Conservation (phyloP, 495 filamentous ascomycete genomes). For the Podospora pseudoanserina region DNA sequence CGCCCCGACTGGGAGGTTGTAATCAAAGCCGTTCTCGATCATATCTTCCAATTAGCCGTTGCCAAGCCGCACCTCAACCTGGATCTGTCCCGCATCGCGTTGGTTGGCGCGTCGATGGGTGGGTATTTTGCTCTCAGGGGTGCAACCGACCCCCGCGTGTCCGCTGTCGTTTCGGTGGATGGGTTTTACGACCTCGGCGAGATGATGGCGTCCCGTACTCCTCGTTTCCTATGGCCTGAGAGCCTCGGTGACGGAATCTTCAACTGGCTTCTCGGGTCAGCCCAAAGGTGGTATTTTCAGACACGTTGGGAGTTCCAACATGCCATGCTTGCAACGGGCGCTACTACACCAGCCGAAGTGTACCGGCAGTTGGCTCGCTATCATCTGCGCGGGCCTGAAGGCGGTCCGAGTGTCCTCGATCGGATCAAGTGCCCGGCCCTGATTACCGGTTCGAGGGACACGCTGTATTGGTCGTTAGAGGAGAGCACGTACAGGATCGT, state of each 20-base stretch:
- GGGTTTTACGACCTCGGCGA: slow-evolving; percentile 39
- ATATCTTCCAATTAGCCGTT: slow-evolving; percentile 15
- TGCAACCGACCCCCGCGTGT: slow-evolving; percentile 44
- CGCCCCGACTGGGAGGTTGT: slow-evolving; percentile 38
- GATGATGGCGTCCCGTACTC: slow-evolving; percentile 30
- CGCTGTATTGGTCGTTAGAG: slow-evolving; percentile 15
- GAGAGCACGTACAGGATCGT: slow-evolving; percentile 13
- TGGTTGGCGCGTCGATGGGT: slow-evolving; percentile 43
- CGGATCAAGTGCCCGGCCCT: slow-evolving; percentile 29
- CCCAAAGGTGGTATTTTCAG: slow-evolving; percentile 28
- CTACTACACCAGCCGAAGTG: slow-evolving; percentile 23
- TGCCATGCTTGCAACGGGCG: slow-evolving; percentile 21
- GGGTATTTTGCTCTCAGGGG: slow-evolving; percentile 43
- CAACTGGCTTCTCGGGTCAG: slow-evolving; percentile 19
- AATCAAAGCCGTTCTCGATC: slow-evolving; percentile 33
- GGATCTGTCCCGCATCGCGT: slow-evolving; percentile 40
- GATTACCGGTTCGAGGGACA: slow-evolving; percentile 24
- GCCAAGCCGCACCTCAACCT: slow-evolving; percentile 35
- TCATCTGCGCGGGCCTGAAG: slow-evolving; percentile 10
- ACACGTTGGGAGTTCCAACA: slow-evolving; percentile 36
- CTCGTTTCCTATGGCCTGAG: slow-evolving; percentile 28
- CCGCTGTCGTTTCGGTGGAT: slow-evolving; percentile 45
- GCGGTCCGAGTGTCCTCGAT: slow-evolving; percentile 6
- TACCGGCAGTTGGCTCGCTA: slow-evolving; percentile 16
- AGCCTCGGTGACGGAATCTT: slow-evolving; percentile 33